Evolutionary conservation across 2,329 filamentous ascomycete species (phyloP), one percentile per base, ranked within the genome.

Genomic region (Fusarium neocosmosporiellum): DNA sequence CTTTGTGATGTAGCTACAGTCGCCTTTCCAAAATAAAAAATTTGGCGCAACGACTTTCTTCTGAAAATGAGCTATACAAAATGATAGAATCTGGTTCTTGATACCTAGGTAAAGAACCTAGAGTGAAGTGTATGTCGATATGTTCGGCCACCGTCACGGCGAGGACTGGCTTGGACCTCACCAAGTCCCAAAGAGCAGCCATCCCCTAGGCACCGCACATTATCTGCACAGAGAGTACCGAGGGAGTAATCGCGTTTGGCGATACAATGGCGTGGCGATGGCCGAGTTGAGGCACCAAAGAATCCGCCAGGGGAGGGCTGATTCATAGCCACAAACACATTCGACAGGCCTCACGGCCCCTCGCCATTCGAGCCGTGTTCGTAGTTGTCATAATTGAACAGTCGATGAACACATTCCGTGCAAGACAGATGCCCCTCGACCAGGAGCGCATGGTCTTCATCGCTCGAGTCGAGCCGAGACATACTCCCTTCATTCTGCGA

Each of bases 31-130:
- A 43, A 9, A 3, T 14, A 16, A 43, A 22, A 24, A 8, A 43
- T 1, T 3, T 1, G 7, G 39, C 13, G 13, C 7, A 14, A 3
- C 7, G 3, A 3, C 1, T 5, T 8, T 22, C 7, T 43, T 43
- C 13, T 2, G 24, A 43, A 22, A 24, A 7, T 43, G 41, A 43
- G 22, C 16, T 43, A 24, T 43, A 43, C 24, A 43, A 24, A 16
- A 10, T 5, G 41, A 43, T 16, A 0, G 41, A 16, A 22, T 4
- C 13, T 5, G 22, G 20, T 2, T 20, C 10, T 7, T 43, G 41
- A 2, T 2, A 20, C 20, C 13, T 43, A 8, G 20, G 39, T 1
- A 43, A 43, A 16, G 1, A 43, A 4, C 20, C 13, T 24, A 13
- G 13, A 14, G 39, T 3, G 7, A 43, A 43, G 8, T 13, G 20